Base-by-base conservation (phyloP, 352 stramenopile species). In the Thalassiosira ordinaria region DNA sequence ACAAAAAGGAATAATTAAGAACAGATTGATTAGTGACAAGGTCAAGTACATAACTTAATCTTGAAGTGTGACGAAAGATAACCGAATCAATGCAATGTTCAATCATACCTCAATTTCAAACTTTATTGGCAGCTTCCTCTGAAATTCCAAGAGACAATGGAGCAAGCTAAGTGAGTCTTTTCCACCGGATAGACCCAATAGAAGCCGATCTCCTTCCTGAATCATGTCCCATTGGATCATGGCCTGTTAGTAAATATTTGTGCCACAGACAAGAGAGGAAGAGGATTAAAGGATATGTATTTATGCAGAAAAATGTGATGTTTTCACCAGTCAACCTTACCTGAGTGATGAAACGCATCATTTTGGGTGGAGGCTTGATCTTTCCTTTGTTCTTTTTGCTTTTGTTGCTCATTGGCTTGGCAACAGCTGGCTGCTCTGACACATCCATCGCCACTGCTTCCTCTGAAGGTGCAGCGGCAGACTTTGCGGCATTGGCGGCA, bases 131-230 rank as follows among this genome's bases (percentile, higher is more conserved):
- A 96, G 88, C 41, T 96, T 95, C 70, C 96, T 95, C 75, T 99
- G 93, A 74, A 98, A 95, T 64, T 96, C 91, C 14, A 99, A 82
- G 41, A 99, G 85, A 52, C 97, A 94, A 81, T 99, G 97, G 39
- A 99, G 87, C 66, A 99, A 89, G 64, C 89, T 97, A 20, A 99
- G 84, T n/a, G 95, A 98, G 82, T 99, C 97, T 86, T 99, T 99
- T 29, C 97, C 97, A 26, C 97, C 97, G 8, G 95, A 98, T 5
- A 99, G 87, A 13, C 97, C 97, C 6, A 99, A 88, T 27, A 98
- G 85, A 46, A 99, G 82, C 2, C 95, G 87, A 87, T 99, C 97
- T 16, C 97, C 97, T 52, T 98, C 95, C 79, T 98, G 83, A 61
- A 99, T 97, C 96, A 99, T 98, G 71, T 96, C 82, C 94, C 94